phyloP scores from a whole-genome alignment of 163 green algal species.

The Chlamydomonas reinhardtii region DNA sequence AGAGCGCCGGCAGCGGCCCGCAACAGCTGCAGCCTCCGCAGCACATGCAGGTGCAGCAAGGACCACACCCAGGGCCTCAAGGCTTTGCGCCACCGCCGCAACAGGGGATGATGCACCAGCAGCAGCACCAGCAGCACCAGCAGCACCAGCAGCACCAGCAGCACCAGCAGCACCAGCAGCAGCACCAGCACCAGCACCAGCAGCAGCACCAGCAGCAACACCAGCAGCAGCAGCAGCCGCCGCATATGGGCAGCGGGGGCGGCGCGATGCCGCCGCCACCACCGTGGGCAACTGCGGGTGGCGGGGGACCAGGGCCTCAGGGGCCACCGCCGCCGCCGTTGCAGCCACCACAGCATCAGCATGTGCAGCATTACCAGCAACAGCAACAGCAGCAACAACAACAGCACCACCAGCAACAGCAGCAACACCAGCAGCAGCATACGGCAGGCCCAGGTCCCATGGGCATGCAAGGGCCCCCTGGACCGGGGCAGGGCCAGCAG shows the following conservation, averaged over 20 bases:
- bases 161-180: neutral
- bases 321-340: no score
- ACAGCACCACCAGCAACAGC: neutral
- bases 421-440: neutral
- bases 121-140: neutral
- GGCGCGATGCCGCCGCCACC: no score
- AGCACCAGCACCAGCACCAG: no score
- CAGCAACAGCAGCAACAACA: neutral
- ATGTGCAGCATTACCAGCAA: neutral
- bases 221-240: no score
- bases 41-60: neutral
- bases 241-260: no score
- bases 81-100: neutral
- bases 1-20: neutral
- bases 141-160: conserved; percentile 7
- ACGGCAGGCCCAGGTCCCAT: no score
- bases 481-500: no score
- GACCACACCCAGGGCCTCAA: neutral
- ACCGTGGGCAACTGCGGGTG: no score
- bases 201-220: no score
- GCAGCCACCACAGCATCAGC: neutral
- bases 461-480: no score
- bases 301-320: no score
- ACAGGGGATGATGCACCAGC: neutral
- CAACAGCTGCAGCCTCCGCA: neutral